A percentile compares a stretch with the other conserved stretches of the same genome.
phyloP scores from a whole-genome alignment of 176 grass and related monocot genomes.

The Cymbopogon citratus region DNA sequence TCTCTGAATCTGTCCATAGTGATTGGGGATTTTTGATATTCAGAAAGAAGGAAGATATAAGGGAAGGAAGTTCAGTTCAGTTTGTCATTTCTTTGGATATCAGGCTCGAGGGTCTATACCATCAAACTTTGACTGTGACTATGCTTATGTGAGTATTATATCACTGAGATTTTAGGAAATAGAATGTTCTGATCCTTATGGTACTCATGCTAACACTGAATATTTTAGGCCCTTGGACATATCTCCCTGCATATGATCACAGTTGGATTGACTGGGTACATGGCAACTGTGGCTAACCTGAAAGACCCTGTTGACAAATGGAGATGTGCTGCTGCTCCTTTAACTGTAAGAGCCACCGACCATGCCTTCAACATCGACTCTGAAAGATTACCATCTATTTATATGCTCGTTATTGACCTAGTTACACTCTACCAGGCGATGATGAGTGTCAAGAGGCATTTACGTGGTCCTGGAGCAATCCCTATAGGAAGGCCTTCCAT shows the following conservation, averaged over 20 bases:
- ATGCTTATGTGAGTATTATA: conserved; percentile 52
- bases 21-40: conserved; percentile 7
- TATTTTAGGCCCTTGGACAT: conserved; percentile 48
- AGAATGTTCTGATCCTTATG: background rate
- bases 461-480: conserved; percentile 56
- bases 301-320: conserved; percentile 56
- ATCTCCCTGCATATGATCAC: conserved; percentile 53
- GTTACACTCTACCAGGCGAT: conserved; percentile 35
- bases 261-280: conserved; percentile 57
- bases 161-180: background rate
- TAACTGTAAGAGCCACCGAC: conserved; percentile 38
- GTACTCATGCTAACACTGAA: background rate
- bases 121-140: conserved; percentile 66
- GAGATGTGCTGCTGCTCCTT: conserved; percentile 56
- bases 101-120: conserved; percentile 66
- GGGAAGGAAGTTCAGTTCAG: conserved; percentile 67
- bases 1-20: background rate
- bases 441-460: conserved; percentile 59
- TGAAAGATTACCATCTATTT: background rate
- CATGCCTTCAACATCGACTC: background rate
- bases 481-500: conserved; percentile 58
- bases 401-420: background rate
- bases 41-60: conserved; percentile 64
- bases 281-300: conserved; percentile 70
- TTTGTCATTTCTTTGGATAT: conserved; percentile 78